Evolutionary conservation across 169 alveolate species (phyloP).

Genomic region (Cryptosporidium andersoni): DNA sequence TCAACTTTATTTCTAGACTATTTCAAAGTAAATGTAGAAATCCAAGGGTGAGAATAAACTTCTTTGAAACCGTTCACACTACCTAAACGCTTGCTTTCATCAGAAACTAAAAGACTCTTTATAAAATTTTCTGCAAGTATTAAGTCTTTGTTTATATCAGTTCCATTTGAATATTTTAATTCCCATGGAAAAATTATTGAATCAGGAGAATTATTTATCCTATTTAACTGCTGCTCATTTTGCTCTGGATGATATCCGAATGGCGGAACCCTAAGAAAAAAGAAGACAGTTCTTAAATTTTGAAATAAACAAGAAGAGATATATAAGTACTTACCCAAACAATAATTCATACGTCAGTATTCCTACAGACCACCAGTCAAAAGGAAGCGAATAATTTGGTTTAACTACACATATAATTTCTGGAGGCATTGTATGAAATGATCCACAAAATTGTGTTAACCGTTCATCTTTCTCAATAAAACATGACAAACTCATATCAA

Average conservation of each 20-base stretch:
- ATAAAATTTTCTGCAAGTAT: conserved; percentile 1
- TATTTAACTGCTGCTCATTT: conserved; percentile 20
- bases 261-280: conserved; percentile 39
- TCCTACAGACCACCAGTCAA: conserved; percentile 69
- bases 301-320: too few species aligned
- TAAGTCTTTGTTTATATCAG: background rate
- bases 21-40: background rate
- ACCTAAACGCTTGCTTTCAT: conserved; percentile 18
- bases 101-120: background rate
- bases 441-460: conserved; percentile 55
- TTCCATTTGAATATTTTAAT: background rate
- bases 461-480: conserved; percentile 5
- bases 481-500: conserved; percentile 47
- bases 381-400: conserved; percentile 31
- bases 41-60: conserved; percentile 39
- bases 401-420: conserved; percentile 39
- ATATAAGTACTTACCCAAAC: conserved; percentile 43
- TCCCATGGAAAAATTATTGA: conserved; percentile 30
- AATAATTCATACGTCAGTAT: conserved; percentile 37
- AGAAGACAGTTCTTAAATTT: background rate
- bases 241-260: conserved; percentile 68
- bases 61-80: background rate
- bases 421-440: conserved; percentile 66
- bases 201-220: conserved; percentile 41
- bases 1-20: conserved; percentile 1